Evolutionary conservation across 2,329 filamentous ascomycete genomes (phyloP).

Genomic region (Xylaria sp.): DNA sequence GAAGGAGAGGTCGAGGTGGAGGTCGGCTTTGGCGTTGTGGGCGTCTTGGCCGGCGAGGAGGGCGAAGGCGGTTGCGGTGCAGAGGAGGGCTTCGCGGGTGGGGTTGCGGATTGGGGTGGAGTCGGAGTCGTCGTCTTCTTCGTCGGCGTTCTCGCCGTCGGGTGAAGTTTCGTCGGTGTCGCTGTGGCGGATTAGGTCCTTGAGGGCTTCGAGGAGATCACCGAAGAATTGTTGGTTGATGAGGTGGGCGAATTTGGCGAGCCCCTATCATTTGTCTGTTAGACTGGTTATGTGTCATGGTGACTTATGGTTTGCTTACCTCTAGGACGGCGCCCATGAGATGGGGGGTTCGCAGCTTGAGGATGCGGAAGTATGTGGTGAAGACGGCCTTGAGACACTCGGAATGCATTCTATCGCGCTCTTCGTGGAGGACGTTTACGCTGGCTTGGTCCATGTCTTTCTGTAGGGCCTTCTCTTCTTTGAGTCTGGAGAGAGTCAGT

Average conservation of each 20-base stretch:
- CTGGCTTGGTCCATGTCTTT: slow-evolving; percentile 94
- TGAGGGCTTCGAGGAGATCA: slow-evolving; percentile 87
- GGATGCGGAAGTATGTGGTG: slow-evolving; percentile 86
- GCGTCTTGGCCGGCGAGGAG: slow-evolving; percentile 91
- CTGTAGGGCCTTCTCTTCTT: slow-evolving; percentile 80
- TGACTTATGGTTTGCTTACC: slow-evolving; percentile 1
- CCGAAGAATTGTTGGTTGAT: slow-evolving; percentile 99
- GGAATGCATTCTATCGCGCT: slow-evolving; percentile 87
- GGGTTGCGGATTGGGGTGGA: slow-evolving; percentile 58
- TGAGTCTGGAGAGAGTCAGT: slow-evolving; percentile 43
- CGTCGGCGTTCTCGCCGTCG: slow-evolving; percentile 37
- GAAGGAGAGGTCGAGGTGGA: slow-evolving; percentile 89
- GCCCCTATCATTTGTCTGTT: slow-evolving; percentile 44
- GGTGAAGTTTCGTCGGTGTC: slow-evolving; percentile 49
- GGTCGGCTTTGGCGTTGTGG: slow-evolving; percentile 70
- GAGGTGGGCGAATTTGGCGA: slow-evolving; percentile 89
- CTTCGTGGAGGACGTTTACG: slow-evolving; percentile 84
- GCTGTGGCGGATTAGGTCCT: slow-evolving; percentile 80
- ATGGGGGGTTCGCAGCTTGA: slow-evolving; percentile 74
- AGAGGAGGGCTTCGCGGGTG: slow-evolving; percentile 82
- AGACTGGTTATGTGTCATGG: background rate
- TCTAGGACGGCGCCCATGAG: slow-evolving; percentile 82
- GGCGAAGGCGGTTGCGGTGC: slow-evolving; percentile 94
- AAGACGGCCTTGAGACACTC: slow-evolving; percentile 97
- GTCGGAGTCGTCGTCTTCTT: slow-evolving; percentile 43